phyloP scores from a whole-genome alignment of 441 rosid genomes.

The Breynia disticha region DNA sequence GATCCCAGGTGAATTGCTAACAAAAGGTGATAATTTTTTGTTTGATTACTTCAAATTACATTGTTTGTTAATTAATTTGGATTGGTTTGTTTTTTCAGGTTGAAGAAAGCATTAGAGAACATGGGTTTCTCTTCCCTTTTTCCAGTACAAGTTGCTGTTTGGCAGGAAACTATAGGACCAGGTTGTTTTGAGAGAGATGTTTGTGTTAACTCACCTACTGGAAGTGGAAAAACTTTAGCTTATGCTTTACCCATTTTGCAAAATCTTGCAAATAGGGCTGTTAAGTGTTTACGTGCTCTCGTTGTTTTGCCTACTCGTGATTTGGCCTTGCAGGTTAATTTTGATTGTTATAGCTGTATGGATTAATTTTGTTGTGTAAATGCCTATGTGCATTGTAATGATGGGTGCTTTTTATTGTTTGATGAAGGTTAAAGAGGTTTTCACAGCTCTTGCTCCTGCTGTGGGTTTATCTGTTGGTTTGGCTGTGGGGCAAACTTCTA shows the following conservation, averaged over 20 bases:
- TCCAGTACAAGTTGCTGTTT: slow-evolving; percentile 79
- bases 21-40: no score
- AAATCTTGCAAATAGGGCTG: slow-evolving; percentile 47
- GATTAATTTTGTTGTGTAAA: not conserved
- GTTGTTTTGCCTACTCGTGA: slow-evolving; percentile 90
- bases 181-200: slow-evolving; percentile 79
- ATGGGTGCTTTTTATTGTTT: slow-evolving; percentile 2
- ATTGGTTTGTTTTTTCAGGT: slow-evolving; percentile 22
- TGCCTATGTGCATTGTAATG: not conserved
- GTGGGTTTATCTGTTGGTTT: slow-evolving; percentile 91
- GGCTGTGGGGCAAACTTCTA: slow-evolving; percentile 94
- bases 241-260: slow-evolving; percentile 90
- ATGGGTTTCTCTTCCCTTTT: slow-evolving; percentile 60
- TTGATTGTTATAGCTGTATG: not conserved
- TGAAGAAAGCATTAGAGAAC: slow-evolving; percentile 51
- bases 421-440: slow-evolving; percentile 78
- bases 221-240: slow-evolving; percentile 88
- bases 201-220: slow-evolving; percentile 87
- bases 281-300: slow-evolving; percentile 73
- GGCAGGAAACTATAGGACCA: slow-evolving; percentile 91
- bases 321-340: slow-evolving; percentile 74
- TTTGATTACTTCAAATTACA: no score
- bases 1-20: slow-evolving; percentile 88
- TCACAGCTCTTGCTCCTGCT: slow-evolving; percentile 79
- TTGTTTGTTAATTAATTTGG: not conserved